Evolutionary conservation across 345 rosid species (phyloP), one percentile per base, ranked within the genome.

Genomic region (Populus davidiana): DNA sequence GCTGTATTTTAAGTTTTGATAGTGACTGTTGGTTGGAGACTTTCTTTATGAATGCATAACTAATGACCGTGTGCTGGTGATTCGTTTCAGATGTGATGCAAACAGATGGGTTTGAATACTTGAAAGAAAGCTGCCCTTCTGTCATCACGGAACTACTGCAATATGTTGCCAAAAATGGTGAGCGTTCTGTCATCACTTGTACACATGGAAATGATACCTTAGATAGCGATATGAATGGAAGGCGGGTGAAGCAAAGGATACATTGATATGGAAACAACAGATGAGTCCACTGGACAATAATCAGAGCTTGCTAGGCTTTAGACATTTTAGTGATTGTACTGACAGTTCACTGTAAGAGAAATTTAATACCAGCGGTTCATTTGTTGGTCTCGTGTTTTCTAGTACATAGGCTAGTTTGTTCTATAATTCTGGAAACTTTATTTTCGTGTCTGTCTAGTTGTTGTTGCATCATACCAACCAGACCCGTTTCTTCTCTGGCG

Each of bases 161-260:
- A 67, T 74, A 82, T 23, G 85, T 82, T 38, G 94, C 94, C 18
- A 85, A 77, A 83, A 77, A 82, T 13, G 85, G 92, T 68, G 94
- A 90, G 83, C 91, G 83, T 71, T 85, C 89, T 72, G 82, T 78
- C 50, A 76, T 84, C 50, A 85, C 88, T 67, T 84, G 81, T 52
- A 86, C 90, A 76, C 47, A 74, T 69, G 80, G 83, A 47, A 89
- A 85, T 12, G 88, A 87, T 47, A 54, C 78, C 36, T 77, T 77
- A 13, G 97, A 92, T 80, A 90, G 92, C 27, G 94, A 90, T 69
- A 61, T 72, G 36, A 86, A 86, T 50, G 93, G 93, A 36, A 82
- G 97, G 71, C 84, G 97, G 69, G 94, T 92, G 79, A 92, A 92
- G 86, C 97, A 84, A 76, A 87, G 94, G 84, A 70, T 89, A 47